phyloP scores from a whole-genome alignment of 2,329 filamentous ascomycete species.

The Thielaviopsis musarum region DNA sequence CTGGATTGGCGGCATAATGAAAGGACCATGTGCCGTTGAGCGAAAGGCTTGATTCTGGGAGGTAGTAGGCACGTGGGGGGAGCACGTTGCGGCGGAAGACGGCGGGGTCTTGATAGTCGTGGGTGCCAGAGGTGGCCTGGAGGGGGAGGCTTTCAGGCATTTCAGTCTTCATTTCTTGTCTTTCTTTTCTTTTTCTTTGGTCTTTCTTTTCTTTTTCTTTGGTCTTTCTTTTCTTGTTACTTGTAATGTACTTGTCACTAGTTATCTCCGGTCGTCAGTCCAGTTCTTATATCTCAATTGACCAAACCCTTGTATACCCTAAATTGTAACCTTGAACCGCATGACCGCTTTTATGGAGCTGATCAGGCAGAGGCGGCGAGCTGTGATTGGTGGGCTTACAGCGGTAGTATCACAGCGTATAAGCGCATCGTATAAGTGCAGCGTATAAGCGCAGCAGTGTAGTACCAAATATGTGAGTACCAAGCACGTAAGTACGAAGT shows the following conservation, averaged over 20 bases:
- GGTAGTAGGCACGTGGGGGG: slow-evolving; percentile 33
- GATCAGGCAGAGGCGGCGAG: background rate
- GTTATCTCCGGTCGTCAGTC: too few relatives aligned
- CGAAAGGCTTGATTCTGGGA: slow-evolving; percentile 30
- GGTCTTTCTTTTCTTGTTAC: too few relatives aligned
- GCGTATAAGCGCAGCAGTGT: background rate
- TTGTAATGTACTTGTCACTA: too few relatives aligned
- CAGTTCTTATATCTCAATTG: too few relatives aligned
- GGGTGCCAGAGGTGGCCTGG: slow-evolving; percentile 21
- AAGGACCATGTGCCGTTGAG: slow-evolving; percentile 44
- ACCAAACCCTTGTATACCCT: background rate
- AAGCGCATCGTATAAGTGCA: background rate
- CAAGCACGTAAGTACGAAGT: too few relatives aligned
- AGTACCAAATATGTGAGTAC: too few relatives aligned
- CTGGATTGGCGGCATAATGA: slow-evolving; percentile 28
- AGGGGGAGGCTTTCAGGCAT: slow-evolving; percentile 15
- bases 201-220: too few relatives aligned
- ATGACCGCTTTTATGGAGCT: slow-evolving; percentile 19
- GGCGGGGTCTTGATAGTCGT: slow-evolving; percentile 33
- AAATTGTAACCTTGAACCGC: background rate
- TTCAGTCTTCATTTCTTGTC: too few relatives aligned
- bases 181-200: background rate
- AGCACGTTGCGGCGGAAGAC: slow-evolving; percentile 37
- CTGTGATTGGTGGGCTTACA: background rate
- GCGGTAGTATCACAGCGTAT: background rate